A percentile compares a stretch with the other conserved stretches of the same genome.
Conservation (phyloP, 1,284 basidiomycete species). For the Amylostereum areolatum region DNA sequence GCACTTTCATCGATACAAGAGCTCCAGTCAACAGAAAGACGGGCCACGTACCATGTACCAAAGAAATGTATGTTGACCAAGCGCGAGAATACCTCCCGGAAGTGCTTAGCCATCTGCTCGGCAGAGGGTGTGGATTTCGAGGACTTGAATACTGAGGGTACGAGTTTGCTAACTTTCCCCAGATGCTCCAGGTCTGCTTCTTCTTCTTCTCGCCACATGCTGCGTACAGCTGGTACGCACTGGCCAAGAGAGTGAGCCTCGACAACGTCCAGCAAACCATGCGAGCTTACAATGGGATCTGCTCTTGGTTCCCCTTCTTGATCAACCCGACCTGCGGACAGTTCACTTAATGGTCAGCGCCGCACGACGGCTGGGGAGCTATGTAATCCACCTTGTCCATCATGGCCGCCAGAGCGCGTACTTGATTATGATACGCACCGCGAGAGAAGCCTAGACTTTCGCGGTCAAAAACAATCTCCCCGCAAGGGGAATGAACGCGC, state of each 20-base stretch:
- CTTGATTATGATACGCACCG: slow-evolving; percentile 43
- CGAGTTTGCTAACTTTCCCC: not conserved
- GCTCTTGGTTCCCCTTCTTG: slow-evolving; percentile 25
- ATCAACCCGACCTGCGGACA: slow-evolving; percentile 26
- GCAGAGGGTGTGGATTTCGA: not conserved
- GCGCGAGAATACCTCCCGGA: slow-evolving; percentile 32
- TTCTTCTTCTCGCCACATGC: slow-evolving; percentile 3
- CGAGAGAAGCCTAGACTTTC: slow-evolving; percentile 34
- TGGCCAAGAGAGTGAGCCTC: slow-evolving; percentile 8
- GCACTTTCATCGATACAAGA: not conserved
- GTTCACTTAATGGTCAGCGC: too few relatives aligned
- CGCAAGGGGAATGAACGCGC: slow-evolving; percentile 1
- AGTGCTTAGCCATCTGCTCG: slow-evolving; percentile 13
- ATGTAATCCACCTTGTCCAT: slow-evolving; percentile 26
- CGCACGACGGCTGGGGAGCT: not conserved
- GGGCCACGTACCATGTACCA: slow-evolving; percentile 29
- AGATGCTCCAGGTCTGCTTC: not conserved
- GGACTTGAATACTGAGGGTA: not conserved
- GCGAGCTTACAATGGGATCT: slow-evolving; percentile 30
- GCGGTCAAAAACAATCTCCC: not conserved
- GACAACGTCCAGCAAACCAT: slow-evolving; percentile 1
- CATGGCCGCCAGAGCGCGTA: slow-evolving; percentile 35
- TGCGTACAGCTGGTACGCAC: slow-evolving; percentile 33
- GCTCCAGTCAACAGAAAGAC: too few relatives aligned
- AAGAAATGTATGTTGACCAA: slow-evolving; percentile 30